Evolutionary conservation across 495 filamentous ascomycete genomes (phyloP), one percentile per base, ranked within the genome.

Genomic region (Tetracladium marchalianum): DNA sequence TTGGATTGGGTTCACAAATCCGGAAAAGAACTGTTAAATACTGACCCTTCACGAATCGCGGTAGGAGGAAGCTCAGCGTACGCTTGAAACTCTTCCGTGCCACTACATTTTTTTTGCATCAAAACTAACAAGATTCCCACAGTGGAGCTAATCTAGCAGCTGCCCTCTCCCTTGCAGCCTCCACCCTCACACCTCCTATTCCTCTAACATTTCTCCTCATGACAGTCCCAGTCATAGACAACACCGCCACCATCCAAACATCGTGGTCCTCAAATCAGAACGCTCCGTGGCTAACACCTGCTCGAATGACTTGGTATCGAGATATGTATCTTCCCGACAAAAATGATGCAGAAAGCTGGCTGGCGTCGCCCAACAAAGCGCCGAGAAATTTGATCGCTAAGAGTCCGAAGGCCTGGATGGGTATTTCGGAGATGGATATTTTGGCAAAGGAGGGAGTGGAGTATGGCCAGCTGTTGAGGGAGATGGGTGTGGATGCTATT

Each of bases 141-240:
- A 46, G 44, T 11, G 44, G 44, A 5, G 44, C 18, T 1, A 37
- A 37, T 15, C 31, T 46, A n/a, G 35, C 44, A 15, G 22, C 44
- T 0, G 19, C 39, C 15, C 35, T 46, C 11, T 39, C 44, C 1
- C 16, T 46, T 2, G 10, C 39, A 11, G 44, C 44, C 24, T 18
- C 44, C 11, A 11, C 18, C 10, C 4, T 37, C 12, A 27, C 33
- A 4, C 44, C 44, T 31, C 18, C 17, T 5, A 37, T 46, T 15
- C 18, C 35, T 3, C 47, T 50, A 4, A 15, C 24, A 3, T 46
- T 48, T 10, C 50, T 48, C 22, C 18, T 60, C 5, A 33, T 56
- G 2, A 49, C 54, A 11, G 44, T 49, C 18, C 54, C 57, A 16
- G 57, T 60, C 9, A 52, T 60, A n/a, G 51, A 57, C 48, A 60